Evolutionary conservation across 1,284 basidiomycete species (phyloP).

Genomic region (Ustilago curta): DNA sequence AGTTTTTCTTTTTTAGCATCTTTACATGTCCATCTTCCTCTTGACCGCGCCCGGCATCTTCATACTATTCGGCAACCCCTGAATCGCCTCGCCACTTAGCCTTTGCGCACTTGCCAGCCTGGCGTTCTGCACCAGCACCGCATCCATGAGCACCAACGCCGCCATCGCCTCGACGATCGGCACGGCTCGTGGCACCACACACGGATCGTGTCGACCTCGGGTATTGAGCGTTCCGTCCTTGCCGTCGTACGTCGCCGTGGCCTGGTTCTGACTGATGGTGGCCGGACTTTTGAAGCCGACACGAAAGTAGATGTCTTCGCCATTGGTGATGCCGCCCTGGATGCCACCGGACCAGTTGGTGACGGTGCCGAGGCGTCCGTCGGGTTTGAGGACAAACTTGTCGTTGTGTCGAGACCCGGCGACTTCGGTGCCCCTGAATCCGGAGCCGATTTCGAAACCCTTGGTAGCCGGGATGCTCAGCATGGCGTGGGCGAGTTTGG

Average conservation of each 20-base stretch:
- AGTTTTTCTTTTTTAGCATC: no score
- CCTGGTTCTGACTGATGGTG: slow-evolving; percentile 92
- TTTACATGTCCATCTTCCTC: no score
- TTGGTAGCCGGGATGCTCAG: slow-evolving; percentile 98
- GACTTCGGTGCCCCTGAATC: slow-evolving; percentile 94
- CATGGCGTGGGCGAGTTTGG: slow-evolving; percentile 96
- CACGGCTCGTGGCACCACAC: slow-evolving; percentile 93
- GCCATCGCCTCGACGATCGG: slow-evolving; percentile 99
- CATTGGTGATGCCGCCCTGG: slow-evolving; percentile 97
- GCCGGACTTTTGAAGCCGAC: slow-evolving; percentile 98
- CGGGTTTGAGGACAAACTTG: slow-evolving; percentile 78
- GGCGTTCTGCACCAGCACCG: slow-evolving; percentile 61
- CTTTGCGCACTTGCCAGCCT: slow-evolving; percentile 37
- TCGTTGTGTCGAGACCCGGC: slow-evolving; percentile 96
- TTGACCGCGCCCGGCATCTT: no score
- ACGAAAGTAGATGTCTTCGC: slow-evolving; percentile 96
- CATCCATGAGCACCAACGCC: slow-evolving; percentile 91
- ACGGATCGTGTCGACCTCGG: slow-evolving; percentile 94
- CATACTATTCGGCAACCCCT: slow-evolving; percentile 51
- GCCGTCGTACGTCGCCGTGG: slow-evolving; percentile 92
- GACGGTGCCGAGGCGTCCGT: slow-evolving; percentile 81
- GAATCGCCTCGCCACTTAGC: slow-evolving; percentile 42
- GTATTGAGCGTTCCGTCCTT: slow-evolving; percentile 87
- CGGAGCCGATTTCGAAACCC: slow-evolving; percentile 96
- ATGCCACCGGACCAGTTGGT: slow-evolving; percentile 98